Conservation (phyloP, 164 flowering plant genomes). For the Sedum album region DNA sequence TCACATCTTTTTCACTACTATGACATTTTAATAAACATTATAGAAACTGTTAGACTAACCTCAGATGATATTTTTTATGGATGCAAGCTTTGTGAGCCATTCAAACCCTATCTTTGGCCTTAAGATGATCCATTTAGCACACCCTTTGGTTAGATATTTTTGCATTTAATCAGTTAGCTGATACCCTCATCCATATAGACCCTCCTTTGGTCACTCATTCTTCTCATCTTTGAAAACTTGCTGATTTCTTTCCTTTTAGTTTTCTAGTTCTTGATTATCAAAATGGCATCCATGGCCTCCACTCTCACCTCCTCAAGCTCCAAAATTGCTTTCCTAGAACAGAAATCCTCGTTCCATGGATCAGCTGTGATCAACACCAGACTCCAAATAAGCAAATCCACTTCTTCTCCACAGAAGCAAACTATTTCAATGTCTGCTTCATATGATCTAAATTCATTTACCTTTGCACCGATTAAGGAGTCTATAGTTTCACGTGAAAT, state of each 20-base stretch:
- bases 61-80: background rate
- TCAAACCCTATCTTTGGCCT: background rate
- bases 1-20: background rate
- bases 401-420: slow-evolving; percentile 11
- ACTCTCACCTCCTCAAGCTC: slow-evolving; percentile 22
- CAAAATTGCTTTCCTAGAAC: slow-evolving; percentile 18
- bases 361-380: slow-evolving; percentile 11
- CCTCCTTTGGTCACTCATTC: background rate
- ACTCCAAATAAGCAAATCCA: slow-evolving; percentile 14
- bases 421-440: slow-evolving; percentile 21
- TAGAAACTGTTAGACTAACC: background rate
- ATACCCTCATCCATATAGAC: background rate
- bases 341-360: slow-evolving; percentile 29
- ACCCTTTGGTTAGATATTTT: background rate
- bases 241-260: background rate
- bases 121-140: background rate
- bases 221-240: background rate
- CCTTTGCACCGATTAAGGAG: slow-evolving; percentile 69
- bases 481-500: slow-evolving; percentile 89
- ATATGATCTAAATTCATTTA: slow-evolving; percentile 47
- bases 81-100: background rate
- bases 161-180: background rate
- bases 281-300: slow-evolving; percentile 26
- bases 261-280: background rate
- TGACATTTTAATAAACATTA: background rate